Conservation (phyloP, 2,329 filamentous ascomycete species). For the Seiridium cupressi region DNA sequence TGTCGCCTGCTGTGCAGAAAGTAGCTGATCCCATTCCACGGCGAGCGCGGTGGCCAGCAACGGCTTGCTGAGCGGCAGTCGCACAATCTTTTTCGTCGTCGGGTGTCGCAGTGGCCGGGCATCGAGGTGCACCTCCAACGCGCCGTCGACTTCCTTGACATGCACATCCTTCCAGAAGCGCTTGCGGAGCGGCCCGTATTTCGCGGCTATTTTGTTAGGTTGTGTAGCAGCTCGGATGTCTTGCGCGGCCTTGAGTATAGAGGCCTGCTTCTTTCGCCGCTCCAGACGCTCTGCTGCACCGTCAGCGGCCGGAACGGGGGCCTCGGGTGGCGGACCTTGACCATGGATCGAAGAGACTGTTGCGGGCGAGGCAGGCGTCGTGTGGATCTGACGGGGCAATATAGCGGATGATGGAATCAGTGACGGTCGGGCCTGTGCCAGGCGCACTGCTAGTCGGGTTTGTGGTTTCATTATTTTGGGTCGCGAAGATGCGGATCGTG, state of each 20-base stretch:
- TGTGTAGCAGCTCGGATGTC: constrained; percentile 38
- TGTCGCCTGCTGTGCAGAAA: constrained; percentile 78
- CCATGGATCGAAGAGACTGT: constrained; percentile 52
- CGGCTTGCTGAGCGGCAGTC: constrained; percentile 71
- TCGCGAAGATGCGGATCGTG: constrained; percentile 6
- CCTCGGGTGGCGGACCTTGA: constrained; percentile 57
- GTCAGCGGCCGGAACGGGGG: constrained; percentile 44
- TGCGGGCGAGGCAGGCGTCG: constrained; percentile 35
- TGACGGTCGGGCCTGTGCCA: constrained; percentile 24
- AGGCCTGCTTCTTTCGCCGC: constrained; percentile 52
- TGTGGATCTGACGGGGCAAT: constrained; percentile 30
- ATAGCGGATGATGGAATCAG: constrained; percentile 18
- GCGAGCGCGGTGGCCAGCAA: constrained; percentile 83
- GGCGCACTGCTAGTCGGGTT: constrained; percentile 36
- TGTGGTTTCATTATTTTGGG: constrained; percentile 36
- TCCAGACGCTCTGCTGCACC: constrained; percentile 39
- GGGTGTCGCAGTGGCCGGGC: constrained; percentile 75
- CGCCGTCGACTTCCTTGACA: constrained; percentile 64
- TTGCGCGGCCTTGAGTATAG: constrained; percentile 51
- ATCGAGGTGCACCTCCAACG: constrained; percentile 72
- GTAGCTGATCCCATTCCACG: constrained; percentile 87
- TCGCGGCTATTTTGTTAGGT: constrained; percentile 18
- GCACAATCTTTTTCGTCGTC: constrained; percentile 67
- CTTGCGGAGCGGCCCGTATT: constrained; percentile 46
- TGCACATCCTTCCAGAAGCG: constrained; percentile 88